A percentile compares a stretch with the other conserved stretches of the same genome.
Conservation (phyloP, 1,284 basidiomycete species). For the Ustilago shanxiensis region DNA sequence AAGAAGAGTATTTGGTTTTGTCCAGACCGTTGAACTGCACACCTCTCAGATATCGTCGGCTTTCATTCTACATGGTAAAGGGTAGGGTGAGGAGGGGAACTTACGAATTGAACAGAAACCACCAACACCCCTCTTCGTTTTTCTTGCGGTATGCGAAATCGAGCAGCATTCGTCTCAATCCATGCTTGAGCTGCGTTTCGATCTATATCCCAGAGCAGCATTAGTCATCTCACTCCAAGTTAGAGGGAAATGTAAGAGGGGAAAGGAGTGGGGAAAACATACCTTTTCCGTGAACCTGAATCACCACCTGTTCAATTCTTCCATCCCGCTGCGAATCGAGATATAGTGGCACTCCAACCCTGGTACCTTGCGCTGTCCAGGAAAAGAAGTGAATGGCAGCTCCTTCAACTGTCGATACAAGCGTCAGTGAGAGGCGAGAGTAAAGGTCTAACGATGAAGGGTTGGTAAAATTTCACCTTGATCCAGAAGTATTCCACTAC, state of each 20-base stretch:
- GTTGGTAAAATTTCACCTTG: neutral
- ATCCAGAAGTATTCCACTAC: neutral
- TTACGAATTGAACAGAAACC: constrained; percentile 30
- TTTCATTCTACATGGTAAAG: neutral
- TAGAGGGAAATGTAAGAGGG: neutral
- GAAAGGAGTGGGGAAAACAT: neutral
- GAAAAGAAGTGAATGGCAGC: neutral
- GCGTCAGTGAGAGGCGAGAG: too few species aligned
- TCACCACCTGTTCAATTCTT: constrained; percentile 22
- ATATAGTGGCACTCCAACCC: constrained; percentile 6
- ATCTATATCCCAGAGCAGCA: neutral
- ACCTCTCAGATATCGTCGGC: neutral
- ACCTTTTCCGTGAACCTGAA: constrained; percentile 38
- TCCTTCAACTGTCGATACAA: constrained; percentile 7
- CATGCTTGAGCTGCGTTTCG: constrained; percentile 16
- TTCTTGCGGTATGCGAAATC: neutral
- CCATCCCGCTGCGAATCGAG: neutral
- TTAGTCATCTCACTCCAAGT: neutral
- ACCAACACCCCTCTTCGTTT: constrained; percentile 4
- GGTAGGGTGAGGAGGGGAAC: neutral
- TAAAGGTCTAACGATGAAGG: too few species aligned
- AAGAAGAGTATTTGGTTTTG: constrained; percentile 16
- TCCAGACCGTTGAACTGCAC: constrained; percentile 49
- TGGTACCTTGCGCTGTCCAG: neutral
- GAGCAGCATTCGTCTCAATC: constrained; percentile 16